Base-by-base conservation (phyloP, 192 early-diverging fungal genomes). In the Helicostylum pulchrum region DNA sequence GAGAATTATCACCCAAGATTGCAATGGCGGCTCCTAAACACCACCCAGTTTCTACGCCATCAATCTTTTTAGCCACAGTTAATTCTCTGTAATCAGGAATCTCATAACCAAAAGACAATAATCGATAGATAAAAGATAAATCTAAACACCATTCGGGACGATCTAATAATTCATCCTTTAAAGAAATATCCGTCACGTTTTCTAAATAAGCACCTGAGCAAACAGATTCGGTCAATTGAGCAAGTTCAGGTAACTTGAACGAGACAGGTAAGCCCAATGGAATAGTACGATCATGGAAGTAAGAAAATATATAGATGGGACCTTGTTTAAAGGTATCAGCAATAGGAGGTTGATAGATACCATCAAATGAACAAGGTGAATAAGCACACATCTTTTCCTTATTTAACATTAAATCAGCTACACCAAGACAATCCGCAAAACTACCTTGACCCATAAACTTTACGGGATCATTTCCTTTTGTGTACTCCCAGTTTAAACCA, bases 31-130 rank as follows among this genome's bases (percentile, higher is more conserved):
- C 90, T n/a, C 92, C 92, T 26, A 94, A 69, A 70, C 86, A 87
- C 93, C 93, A 95, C 7, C 93, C 93, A 26, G 88, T 91, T 67
- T 95, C 91, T 20, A 90, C 82, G 19, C 85, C 90, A 51, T 87
- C 78, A 68, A 95, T 91, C 78, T 92, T 92, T 67, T 91, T 88
- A 14, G 89, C 83, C n/a, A 84, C 85, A 48, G 83, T 83, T 7
- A 95, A 67, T 0, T 68, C 65, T 21, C 90, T 73, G 53, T 81
- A 64, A 2, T 77, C 74, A 12, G 78, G 74, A 59, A 95, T 78
- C 19, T 83, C 86, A 44, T 93, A 92, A 3, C 93, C 93, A 49
- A 81, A 75, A 19, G 72, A 76, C 50, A 95, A 78, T 43, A 95
- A 72, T 9, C 85, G 72, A 54, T 90, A 87, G 61, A 92, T 87